Conservation (phyloP, 208 protist genomes). For the Acanthamoeba castellanii region DNA sequence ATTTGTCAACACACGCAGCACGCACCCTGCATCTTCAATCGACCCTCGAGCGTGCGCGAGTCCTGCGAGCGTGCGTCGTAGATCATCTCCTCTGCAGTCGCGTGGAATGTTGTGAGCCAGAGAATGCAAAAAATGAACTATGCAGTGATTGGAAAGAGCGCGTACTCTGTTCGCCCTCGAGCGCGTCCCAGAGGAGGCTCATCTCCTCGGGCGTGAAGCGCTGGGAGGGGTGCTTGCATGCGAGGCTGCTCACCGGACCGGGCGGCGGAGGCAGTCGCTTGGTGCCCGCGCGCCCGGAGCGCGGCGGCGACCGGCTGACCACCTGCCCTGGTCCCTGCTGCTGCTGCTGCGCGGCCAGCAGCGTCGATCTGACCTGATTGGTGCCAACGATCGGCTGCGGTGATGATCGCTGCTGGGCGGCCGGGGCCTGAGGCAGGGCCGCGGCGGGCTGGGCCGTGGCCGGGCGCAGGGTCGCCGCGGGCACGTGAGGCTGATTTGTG, state of each 20-base stretch:
- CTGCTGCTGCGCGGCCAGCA: neutral
- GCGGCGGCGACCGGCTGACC: neutral
- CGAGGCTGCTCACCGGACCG: neutral
- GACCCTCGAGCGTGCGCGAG: neutral
- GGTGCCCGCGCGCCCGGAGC: neutral
- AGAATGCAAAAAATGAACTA: too few relatives aligned
- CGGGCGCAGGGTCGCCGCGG: neutral
- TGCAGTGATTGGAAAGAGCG: neutral
- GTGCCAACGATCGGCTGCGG: neutral
- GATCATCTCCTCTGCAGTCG: neutral
- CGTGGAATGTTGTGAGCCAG: neutral
- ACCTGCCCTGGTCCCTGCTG: neutral
- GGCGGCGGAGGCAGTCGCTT: neutral
- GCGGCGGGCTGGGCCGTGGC: neutral
- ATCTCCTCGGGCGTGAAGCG: slow-evolving; percentile 14
- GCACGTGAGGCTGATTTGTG: neutral
- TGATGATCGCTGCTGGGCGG: neutral
- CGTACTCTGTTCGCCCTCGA: slow-evolving; percentile 14
- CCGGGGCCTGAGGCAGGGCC: neutral
- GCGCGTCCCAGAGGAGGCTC: slow-evolving; percentile 14
- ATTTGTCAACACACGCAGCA: neutral
- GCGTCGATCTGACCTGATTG: neutral
- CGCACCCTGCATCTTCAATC: slow-evolving; percentile 8
- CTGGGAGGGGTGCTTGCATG: slow-evolving; percentile 12
- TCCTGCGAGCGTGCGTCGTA: slow-evolving; percentile 7